phyloP scores from a whole-genome alignment of 805 yeast genomes.

The Candida odintsovae region DNA sequence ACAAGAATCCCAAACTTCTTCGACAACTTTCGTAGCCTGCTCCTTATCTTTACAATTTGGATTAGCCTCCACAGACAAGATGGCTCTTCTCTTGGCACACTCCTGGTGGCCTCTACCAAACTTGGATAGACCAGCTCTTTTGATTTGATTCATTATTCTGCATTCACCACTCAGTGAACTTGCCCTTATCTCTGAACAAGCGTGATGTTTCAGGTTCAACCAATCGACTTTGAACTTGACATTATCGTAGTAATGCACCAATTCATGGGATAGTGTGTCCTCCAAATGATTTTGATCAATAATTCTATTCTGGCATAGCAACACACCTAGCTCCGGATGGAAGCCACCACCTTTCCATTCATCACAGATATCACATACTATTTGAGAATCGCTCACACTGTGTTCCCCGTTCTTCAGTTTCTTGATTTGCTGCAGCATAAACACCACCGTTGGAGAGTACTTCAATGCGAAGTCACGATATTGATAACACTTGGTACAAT shows the following conservation, averaged over 20 bases:
- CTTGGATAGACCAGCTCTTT: constrained; percentile 42
- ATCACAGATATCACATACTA: constrained; percentile 79
- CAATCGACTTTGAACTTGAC: constrained; percentile 84
- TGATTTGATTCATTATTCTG: constrained; percentile 74
- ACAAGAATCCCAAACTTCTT: constrained; percentile 88
- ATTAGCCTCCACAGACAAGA: constrained; percentile 76
- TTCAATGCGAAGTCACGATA: constrained; percentile 74
- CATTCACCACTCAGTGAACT: constrained; percentile 93
- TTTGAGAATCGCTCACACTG: constrained; percentile 41
- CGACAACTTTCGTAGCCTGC: constrained; percentile 74
- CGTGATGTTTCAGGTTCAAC: constrained; percentile 83
- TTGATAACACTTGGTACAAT: constrained; percentile 68
- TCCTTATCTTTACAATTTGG: constrained; percentile 71
- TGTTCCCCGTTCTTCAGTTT: constrained; percentile 40
- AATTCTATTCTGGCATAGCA: constrained; percentile 77
- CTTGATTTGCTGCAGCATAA: constrained; percentile 79
- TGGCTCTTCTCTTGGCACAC: constrained; percentile 87
- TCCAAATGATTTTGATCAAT: constrained; percentile 72
- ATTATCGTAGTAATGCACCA: constrained; percentile 90
- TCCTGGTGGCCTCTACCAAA: constrained; percentile 82
- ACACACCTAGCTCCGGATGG: constrained; percentile 82
- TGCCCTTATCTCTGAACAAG: constrained; percentile 95
- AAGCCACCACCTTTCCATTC: constrained; percentile 88
- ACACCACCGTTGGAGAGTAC: constrained; percentile 79
- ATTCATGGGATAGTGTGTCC: constrained; percentile 88